These are phyloP conservation scores for Metschnikowia bowlesiae DNA, from an alignment of 805 yeast genomes.

Conservation along the genomic window DNA sequence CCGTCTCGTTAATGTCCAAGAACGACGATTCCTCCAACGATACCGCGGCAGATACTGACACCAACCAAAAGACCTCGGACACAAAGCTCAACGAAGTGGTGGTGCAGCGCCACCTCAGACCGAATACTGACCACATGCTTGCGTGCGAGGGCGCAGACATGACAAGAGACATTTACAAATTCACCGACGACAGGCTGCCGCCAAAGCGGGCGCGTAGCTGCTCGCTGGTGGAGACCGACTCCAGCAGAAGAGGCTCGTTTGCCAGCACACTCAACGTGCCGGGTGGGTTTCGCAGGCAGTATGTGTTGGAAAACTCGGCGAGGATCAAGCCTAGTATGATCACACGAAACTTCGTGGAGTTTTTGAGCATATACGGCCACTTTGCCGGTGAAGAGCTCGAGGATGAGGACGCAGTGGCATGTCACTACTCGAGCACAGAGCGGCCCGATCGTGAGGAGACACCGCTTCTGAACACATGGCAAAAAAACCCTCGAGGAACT, in stretches of 20 bases:
- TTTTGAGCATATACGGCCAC: conserved; percentile 75
- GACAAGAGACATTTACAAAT: conserved; percentile 15
- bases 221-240: conserved; percentile 12
- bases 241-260: conserved; percentile 49
- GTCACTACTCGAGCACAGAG: conserved; percentile 32
- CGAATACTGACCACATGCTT: conserved; percentile 9
- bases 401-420: conserved; percentile 56
- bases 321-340: conserved; percentile 42
- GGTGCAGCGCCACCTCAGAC: conserved; percentile 13
- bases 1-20: conserved; percentile 4
- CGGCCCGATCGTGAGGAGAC: conserved; percentile 30
- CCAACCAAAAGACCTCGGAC: background rate
- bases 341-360: conserved; percentile 72
- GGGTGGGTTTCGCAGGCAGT: conserved; percentile 79
- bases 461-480: conserved; percentile 22
- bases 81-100: conserved; percentile 8
- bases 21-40: conserved; percentile 7
- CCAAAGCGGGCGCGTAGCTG: conserved; percentile 13
- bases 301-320: conserved; percentile 32
- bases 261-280: conserved; percentile 73
- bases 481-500: conserved; percentile 43
- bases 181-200: conserved; percentile 7
- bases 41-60: conserved; percentile 6
- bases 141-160: conserved; percentile 19
- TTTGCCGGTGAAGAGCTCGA: conserved; percentile 82